Conservation (phyloP, 2,329 filamentous ascomycete species). For the Aspergillus nomiae region DNA sequence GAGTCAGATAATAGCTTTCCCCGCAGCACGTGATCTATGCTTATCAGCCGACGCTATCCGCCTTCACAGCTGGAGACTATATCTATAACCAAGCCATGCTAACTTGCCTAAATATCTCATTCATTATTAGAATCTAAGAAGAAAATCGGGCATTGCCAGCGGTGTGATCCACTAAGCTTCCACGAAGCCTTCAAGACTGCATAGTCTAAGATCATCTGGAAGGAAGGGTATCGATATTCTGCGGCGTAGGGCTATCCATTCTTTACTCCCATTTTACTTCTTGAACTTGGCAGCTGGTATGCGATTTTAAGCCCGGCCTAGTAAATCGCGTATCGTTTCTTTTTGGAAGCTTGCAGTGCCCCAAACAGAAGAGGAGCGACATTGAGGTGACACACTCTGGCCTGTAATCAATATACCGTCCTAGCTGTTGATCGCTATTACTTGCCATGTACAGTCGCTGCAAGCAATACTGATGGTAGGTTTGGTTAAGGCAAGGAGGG, state of each 20-base stretch:
- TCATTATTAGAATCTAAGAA: not conserved
- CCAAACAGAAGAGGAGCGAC: not conserved
- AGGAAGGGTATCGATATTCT: not conserved
- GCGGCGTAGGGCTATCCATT: not conserved
- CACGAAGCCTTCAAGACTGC: not conserved
- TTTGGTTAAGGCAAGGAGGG: not conserved
- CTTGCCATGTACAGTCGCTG: not conserved
- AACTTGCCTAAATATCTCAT: not conserved
- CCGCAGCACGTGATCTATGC: conserved; percentile 26
- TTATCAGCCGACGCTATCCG: conserved; percentile 19
- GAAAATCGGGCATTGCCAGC: not conserved
- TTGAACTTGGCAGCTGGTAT: not conserved
- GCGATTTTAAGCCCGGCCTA: not conserved
- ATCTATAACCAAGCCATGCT: not conserved
- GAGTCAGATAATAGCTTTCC: conserved; percentile 21
- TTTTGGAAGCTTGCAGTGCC: not conserved
- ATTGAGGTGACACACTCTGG: not conserved
- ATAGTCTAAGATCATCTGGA: not conserved
- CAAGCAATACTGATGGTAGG: not conserved
- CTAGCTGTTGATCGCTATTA: not conserved
- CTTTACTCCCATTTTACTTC: not conserved
- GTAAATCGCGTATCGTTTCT: not conserved
- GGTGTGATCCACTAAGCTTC: not conserved
- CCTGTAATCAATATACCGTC: not conserved
- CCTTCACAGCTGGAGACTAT: not conserved